Evolutionary conservation across 495 filamentous ascomycete genomes (phyloP).

Genomic region (Apiosordaria backusii): DNA sequence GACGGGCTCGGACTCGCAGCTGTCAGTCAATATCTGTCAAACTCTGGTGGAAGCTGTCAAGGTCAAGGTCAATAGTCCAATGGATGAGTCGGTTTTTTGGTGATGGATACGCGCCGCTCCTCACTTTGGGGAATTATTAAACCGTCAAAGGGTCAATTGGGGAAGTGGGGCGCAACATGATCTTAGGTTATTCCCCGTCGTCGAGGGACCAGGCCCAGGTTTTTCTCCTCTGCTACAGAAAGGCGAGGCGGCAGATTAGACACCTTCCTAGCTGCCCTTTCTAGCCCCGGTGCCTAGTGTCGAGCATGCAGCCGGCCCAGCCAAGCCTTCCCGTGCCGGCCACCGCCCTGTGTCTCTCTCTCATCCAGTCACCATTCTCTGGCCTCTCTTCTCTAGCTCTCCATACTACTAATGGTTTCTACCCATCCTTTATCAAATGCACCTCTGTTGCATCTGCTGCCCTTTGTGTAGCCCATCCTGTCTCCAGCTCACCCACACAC

Average conservation of each 20-base stretch:
- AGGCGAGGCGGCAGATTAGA: conserved; percentile 17
- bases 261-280: conserved; percentile 4
- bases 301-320: too few species aligned
- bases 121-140: conserved; percentile 16
- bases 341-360: background rate
- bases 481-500: background rate
- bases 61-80: conserved; percentile 11
- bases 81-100: conserved; percentile 16
- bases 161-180: conserved; percentile 18
- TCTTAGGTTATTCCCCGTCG: background rate
- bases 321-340: conserved; percentile 6
- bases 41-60: background rate
- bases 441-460: background rate
- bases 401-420: background rate
- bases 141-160: conserved; percentile 18
- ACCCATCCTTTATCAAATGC: background rate
- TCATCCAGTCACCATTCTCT: background rate
- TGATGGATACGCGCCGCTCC: conserved; percentile 5
- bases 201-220: background rate
- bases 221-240: background rate
- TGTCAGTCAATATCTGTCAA: conserved; percentile 3
- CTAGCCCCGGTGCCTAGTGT: background rate
- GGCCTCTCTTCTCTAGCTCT: background rate
- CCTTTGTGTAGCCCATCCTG: conserved; percentile 2
- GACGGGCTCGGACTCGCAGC: background rate